phyloP scores from a whole-genome alignment of 139 green algal species.

The Haematococcus sp. region DNA sequence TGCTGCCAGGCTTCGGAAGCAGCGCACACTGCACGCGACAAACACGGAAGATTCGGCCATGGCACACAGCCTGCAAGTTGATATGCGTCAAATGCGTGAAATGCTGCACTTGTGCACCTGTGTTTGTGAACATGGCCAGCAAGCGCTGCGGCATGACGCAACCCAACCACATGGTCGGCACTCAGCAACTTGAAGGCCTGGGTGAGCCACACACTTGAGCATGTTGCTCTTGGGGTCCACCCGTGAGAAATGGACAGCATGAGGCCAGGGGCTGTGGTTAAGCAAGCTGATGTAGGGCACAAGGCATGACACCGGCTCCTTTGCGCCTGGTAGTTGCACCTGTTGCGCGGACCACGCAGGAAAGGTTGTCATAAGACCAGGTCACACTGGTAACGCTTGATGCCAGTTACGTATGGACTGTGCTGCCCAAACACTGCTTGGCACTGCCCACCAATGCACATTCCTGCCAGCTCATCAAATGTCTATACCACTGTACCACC shows the following conservation, averaged over 20 bases:
- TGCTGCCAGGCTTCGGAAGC: conserved; percentile 47
- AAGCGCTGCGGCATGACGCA: too few relatives aligned
- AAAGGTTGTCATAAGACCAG: too few relatives aligned
- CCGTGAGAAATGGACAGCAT: conserved; percentile 65
- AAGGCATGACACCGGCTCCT: conserved; percentile 49
- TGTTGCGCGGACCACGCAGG: conserved; percentile 3
- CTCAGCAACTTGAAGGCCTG: conserved; percentile 13
- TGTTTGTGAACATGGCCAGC: too few relatives aligned
- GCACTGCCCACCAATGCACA: neutral
- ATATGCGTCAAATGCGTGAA: too few relatives aligned
- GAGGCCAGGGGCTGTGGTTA: conserved; percentile 70
- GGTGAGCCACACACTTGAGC: conserved; percentile 28
- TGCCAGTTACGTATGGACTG: neutral
- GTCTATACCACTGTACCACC: neutral
- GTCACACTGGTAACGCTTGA: too few relatives aligned
- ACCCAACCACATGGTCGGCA: conserved; percentile 13
- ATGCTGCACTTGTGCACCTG: too few relatives aligned
- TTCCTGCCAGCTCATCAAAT: too few relatives aligned
- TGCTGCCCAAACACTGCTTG: too few relatives aligned
- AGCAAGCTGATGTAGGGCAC: conserved; percentile 64
- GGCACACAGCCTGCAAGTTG: neutral
- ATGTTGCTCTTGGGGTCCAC: conserved; percentile 33
- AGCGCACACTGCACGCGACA: conserved; percentile 28
- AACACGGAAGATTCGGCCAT: neutral
- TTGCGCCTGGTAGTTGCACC: conserved; percentile 40